Conservation (phyloP, 306 rosid genomes). For the Fagus sylvatica region DNA sequence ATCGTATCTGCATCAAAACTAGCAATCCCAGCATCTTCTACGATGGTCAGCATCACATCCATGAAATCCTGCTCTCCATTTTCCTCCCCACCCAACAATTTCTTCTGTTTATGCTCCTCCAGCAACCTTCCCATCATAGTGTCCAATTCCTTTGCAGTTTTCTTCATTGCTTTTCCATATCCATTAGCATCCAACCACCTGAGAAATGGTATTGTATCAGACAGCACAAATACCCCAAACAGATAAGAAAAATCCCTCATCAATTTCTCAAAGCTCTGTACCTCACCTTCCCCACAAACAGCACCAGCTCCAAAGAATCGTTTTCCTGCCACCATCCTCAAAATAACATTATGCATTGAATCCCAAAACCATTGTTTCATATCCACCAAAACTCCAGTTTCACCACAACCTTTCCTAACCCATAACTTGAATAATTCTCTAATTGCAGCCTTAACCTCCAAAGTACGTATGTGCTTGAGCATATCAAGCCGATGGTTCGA, state of each 20-base stretch:
- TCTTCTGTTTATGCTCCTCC: constrained; percentile 45
- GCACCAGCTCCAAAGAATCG: constrained; percentile 24
- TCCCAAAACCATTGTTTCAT: constrained; percentile 58
- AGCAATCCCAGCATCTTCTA: background rate
- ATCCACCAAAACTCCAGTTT: constrained; percentile 42
- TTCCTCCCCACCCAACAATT: constrained; percentile 12
- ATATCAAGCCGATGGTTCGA: constrained; percentile 37
- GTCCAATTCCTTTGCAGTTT: constrained; percentile 37
- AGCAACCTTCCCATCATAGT: constrained; percentile 29
- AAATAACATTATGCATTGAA: constrained; percentile 31
- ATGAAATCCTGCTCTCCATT: constrained; percentile 44
- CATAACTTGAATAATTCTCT: constrained; percentile 27
- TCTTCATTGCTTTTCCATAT: constrained; percentile 41
- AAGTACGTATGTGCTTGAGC: constrained; percentile 27
- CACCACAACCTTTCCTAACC: constrained; percentile 24
- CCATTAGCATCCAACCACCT: constrained; percentile 44
- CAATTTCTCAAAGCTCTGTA: constrained; percentile 25
- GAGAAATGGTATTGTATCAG: constrained; percentile 47
- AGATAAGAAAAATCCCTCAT: constrained; percentile 34
- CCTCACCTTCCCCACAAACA: constrained; percentile 36
- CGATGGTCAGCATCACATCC: constrained; percentile 20
- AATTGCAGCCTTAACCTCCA: constrained; percentile 30
- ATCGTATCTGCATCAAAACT: constrained; percentile 5
- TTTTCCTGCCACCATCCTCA: constrained; percentile 53
- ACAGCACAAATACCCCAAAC: constrained; percentile 41